Evolutionary conservation across 1,139 yeast species (phyloP), one percentile per base, ranked within the genome.

Genomic region (Candida frijolesensis): DNA sequence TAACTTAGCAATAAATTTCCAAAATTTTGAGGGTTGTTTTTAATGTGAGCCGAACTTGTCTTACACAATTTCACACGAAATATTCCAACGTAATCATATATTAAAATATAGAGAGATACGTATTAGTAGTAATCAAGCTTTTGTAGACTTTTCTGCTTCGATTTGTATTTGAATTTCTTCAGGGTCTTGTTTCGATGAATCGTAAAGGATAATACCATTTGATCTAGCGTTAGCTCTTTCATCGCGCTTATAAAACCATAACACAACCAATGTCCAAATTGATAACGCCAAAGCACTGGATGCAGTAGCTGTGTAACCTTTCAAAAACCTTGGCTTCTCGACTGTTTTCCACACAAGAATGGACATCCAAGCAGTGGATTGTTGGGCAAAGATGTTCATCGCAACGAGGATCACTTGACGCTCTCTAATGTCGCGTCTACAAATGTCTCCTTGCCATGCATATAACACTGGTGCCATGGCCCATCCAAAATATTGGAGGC

Each of bases 161-260:
- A 19, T 4, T 19, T 19, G 22, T 19, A 19, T 19, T 19, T 19
- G 22, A 3, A 19, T 19, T 4, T 19, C 22, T 19, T 19, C 22
- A 19, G 4, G 4, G 39, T 35, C 51, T 16, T 44, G 48, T 41
- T 48, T 50, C 10, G 46, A 51, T 2, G 83, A 76, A 56, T 80
- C 76, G 60, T 72, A 79, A 18, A 81, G 51, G 32, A 74, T 69
- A 51, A 82, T 79, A 30, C 85, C 86, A 56, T 83, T 81, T 25
- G 71, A 76, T 44, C 66, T 64, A 11, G 88, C 85, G 51, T 72
- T 61, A 46, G 64, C 64, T 51, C 76, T 73, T 60, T 85, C 89
- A 48, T 82, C 80, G 45, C 74, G 73, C 65, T 84, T 85, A 69
- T 83, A 84, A 53, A 81, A 72, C 59, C 71, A 79, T 54, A 83